Percentiles rank a stretch among this genome's conserved stretches.
Conservation (phyloP, 345 rosid genomes). For the Clarkia xantiana region DNA sequence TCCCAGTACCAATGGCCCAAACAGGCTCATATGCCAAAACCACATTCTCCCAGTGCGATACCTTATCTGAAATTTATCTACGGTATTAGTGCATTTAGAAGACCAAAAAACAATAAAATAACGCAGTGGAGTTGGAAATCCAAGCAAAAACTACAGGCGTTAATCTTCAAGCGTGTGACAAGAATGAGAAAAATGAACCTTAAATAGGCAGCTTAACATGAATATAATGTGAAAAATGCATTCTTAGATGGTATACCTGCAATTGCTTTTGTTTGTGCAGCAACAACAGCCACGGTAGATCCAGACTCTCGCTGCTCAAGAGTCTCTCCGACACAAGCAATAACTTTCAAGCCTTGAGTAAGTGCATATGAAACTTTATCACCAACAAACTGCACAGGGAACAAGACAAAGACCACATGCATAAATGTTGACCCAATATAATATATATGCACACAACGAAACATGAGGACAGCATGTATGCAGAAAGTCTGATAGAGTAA, state of each 20-base stretch:
- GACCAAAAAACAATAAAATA: background rate
- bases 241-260: constrained; percentile 23
- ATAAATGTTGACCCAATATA: background rate
- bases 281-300: constrained; percentile 32
- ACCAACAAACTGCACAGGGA: constrained; percentile 59
- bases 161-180: background rate
- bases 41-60: constrained; percentile 38
- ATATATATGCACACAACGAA: background rate
- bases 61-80: constrained; percentile 22
- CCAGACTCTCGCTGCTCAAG: constrained; percentile 85
- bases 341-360: constrained; percentile 73
- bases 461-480: background rate
- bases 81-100: background rate
- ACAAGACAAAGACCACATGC: constrained; percentile 2
- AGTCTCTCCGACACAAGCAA: constrained; percentile 93
- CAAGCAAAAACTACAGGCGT: background rate
- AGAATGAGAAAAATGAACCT: background rate
- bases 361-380: constrained; percentile 94
- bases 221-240: background rate
- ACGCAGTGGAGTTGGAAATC: background rate
- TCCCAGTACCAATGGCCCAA: constrained; percentile 82
- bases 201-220: background rate
- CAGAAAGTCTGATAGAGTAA: background rate
- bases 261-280: constrained; percentile 48
- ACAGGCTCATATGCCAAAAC: constrained; percentile 75